A percentile compares a stretch with the other conserved stretches of the same genome.
These are phyloP conservation scores for Eragrostis curvula DNA, from an alignment of 176 grass and related monocot genomes.

Conservation along the genomic window DNA sequence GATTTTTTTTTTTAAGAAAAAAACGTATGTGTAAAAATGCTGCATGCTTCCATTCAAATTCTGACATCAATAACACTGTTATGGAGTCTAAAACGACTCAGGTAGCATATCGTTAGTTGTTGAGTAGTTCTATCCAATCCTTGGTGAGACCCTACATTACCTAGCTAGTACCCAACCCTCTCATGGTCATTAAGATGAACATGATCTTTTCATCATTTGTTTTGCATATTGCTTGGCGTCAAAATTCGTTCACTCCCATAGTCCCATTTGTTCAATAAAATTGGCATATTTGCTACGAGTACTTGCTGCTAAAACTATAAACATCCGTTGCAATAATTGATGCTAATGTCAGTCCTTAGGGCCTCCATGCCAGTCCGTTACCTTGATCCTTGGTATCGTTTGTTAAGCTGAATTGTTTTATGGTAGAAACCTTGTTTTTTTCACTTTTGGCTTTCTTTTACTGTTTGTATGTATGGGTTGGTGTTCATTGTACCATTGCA, in stretches of 20 bases:
- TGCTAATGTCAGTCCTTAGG: not conserved
- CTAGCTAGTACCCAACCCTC: not conserved
- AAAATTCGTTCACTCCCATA: not conserved
- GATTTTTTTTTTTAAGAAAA: too few species aligned
- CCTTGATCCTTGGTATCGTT: not conserved
- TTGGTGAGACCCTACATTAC: not conserved
- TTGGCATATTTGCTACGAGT: not conserved
- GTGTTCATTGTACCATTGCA: not conserved
- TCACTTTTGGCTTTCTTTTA: not conserved
- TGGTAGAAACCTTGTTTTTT: not conserved
- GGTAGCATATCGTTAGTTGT: not conserved
- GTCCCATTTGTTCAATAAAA: not conserved
- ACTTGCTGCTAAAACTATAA: not conserved
- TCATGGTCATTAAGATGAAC: conserved; percentile 10
- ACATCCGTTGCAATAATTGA: not conserved
- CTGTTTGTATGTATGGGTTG: not conserved
- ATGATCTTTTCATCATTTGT: not conserved
- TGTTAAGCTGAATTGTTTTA: not conserved
- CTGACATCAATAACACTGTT: not conserved
- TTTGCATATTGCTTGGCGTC: not conserved
- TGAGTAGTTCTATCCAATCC: not conserved
- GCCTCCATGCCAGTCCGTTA: not conserved
- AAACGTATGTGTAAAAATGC: not conserved
- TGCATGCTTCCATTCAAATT: conserved; percentile 1
- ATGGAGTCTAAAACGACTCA: not conserved